Evolutionary conservation across 257 asterid genomes (phyloP).

Genomic region (Solanum megistacrolobum): DNA sequence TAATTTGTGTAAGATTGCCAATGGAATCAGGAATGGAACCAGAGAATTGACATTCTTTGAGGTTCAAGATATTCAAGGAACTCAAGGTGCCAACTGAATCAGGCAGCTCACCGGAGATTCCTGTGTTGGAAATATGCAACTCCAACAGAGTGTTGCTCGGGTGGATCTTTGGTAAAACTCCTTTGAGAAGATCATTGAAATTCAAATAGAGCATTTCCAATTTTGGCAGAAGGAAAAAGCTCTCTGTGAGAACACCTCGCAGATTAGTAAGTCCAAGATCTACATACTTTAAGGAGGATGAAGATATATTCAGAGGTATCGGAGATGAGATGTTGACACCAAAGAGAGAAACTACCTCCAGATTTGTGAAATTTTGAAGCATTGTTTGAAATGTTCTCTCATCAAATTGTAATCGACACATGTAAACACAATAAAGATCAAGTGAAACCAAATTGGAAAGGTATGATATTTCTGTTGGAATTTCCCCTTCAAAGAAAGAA

Average conservation of each 20-base stretch:
- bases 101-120: neutral
- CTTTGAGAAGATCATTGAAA: neutral
- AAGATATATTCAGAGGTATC: neutral
- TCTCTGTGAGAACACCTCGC: neutral
- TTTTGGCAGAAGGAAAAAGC: neutral
- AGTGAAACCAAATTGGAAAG: neutral
- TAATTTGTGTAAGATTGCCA: neutral
- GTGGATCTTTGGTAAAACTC: neutral
- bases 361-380: neutral
- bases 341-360: neutral
- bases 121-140: neutral
- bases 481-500: neutral
- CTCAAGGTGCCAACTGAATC: neutral
- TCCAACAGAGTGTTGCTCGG: neutral
- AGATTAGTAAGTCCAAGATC: neutral
- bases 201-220: fast-evolving
- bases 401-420: neutral
- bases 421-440: neutral
- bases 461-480: neutral
- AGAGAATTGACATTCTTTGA: neutral
- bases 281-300: neutral
- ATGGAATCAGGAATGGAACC: neutral
- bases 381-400: neutral
- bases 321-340: neutral
- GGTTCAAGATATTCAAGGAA: neutral